Evolutionary conservation across 2,329 filamentous ascomycete species (phyloP).

Genomic region (Stemphylium beticola): DNA sequence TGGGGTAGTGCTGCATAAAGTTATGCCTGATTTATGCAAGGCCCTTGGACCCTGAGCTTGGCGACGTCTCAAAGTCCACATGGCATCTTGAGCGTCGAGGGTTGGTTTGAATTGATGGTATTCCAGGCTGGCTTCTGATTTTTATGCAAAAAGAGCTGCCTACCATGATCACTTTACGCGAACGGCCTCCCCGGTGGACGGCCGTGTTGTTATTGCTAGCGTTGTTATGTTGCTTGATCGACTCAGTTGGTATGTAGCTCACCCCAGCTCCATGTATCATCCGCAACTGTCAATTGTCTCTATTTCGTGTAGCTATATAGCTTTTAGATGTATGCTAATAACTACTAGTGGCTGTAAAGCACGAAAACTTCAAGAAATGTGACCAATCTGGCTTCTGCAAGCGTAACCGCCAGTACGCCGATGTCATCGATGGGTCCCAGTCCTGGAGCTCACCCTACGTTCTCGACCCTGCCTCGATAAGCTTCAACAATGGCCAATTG

Average conservation of each 20-base stretch:
- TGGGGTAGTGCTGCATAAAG: slow-evolving; percentile 17
- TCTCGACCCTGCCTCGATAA: slow-evolving; percentile 72
- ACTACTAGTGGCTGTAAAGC: slow-evolving; percentile 78
- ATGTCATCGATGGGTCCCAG: slow-evolving; percentile 70
- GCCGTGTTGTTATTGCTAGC: slow-evolving; percentile 49
- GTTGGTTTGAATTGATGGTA: slow-evolving; percentile 9
- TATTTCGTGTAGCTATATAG: neutral
- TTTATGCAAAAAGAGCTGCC: slow-evolving; percentile 23
- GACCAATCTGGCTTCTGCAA: slow-evolving; percentile 96
- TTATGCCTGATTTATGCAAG: slow-evolving; percentile 14
- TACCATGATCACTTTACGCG: slow-evolving; percentile 33
- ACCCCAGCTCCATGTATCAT: slow-evolving; percentile 1
- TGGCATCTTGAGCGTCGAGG: slow-evolving; percentile 17
- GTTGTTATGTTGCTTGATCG: slow-evolving; percentile 43
- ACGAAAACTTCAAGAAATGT: slow-evolving; percentile 97
- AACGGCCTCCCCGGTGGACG: slow-evolving; percentile 66
- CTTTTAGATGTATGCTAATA: slow-evolving; percentile 6
- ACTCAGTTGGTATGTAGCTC: slow-evolving; percentile 45
- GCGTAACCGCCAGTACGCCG: slow-evolving; percentile 88
- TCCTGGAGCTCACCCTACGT: slow-evolving; percentile 83
- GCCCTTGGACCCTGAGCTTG: slow-evolving; percentile 15
- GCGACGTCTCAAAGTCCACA: slow-evolving; percentile 20
- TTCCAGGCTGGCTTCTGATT: slow-evolving; percentile 27
- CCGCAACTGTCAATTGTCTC: neutral
- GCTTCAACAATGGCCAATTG: slow-evolving; percentile 80